Evolutionary conservation across 2,329 filamentous ascomycete species (phyloP).

Genomic region (Alternaria tenuissima): DNA sequence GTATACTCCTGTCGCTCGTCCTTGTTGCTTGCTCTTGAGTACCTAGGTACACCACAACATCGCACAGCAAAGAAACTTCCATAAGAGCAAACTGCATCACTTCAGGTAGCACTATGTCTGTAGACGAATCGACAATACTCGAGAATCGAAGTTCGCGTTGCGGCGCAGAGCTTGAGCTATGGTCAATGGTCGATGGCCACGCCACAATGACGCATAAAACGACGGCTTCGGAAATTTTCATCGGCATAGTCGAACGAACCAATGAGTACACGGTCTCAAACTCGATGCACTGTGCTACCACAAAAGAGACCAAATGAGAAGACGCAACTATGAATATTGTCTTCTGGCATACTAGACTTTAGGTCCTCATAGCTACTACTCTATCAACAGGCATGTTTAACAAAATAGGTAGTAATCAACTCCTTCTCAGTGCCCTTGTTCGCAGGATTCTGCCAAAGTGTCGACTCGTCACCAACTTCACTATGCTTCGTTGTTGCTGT

Average conservation of each 20-base stretch:
- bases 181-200: neutral
- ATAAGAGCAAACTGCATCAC: neutral
- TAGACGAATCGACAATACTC: neutral
- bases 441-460: neutral
- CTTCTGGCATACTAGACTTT: neutral
- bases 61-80: neutral
- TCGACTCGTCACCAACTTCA: neutral
- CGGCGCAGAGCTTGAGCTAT: neutral
- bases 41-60: neutral
- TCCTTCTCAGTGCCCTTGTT: neutral
- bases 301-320: neutral
- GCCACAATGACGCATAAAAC: neutral
- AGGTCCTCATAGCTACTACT: too few species aligned
- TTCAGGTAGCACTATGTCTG: neutral
- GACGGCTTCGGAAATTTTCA: neutral
- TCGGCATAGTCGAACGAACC: neutral
- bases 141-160: neutral
- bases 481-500: neutral
- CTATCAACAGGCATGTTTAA: neutral
- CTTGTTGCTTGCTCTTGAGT: neutral
- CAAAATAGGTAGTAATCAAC: neutral
- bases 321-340: neutral
- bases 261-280: neutral
- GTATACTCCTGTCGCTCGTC: neutral
- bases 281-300: neutral